Evolutionary conservation across 2,329 filamentous ascomycete genomes (phyloP).

Genomic region (Pseudovirgaria hyperparasitica): DNA sequence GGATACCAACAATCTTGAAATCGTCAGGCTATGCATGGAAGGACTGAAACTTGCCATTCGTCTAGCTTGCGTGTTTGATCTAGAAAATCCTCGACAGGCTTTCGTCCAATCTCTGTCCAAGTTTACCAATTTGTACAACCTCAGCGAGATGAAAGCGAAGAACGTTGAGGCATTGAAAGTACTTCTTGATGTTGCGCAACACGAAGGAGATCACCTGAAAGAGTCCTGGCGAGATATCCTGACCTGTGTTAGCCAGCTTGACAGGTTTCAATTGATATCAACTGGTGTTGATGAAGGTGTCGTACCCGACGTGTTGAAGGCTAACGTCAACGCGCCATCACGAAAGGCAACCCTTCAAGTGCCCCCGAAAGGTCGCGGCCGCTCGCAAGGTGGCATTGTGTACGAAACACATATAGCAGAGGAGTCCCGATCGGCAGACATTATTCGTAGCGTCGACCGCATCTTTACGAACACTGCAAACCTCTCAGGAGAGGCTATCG

Average conservation of each 20-base stretch:
- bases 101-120: constrained; percentile 90
- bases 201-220: constrained; percentile 79
- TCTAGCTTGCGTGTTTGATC: constrained; percentile 84
- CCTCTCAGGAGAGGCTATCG: constrained; percentile 83
- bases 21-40: constrained; percentile 85
- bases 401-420: constrained; percentile 73
- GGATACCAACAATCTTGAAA: constrained; percentile 82
- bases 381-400: constrained; percentile 29
- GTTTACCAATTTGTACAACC: constrained; percentile 89
- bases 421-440: constrained; percentile 84
- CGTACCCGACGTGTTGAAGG: constrained; percentile 74
- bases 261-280: constrained; percentile 87
- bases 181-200: constrained; percentile 80
- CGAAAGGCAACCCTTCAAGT: constrained; percentile 57
- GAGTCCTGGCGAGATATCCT: constrained; percentile 93
- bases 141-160: constrained; percentile 89
- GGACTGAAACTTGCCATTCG: constrained; percentile 89
- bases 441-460: constrained; percentile 82
- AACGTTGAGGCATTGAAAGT: constrained; percentile 91
- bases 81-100: constrained; percentile 85
- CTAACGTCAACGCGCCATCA: constrained; percentile 49
- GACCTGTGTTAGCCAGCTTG: constrained; percentile 89
- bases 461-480: constrained; percentile 97
- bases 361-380: constrained; percentile 40
- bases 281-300: constrained; percentile 87